phyloP scores from a whole-genome alignment of 2,329 filamentous ascomycete species.

The Phyllosticta capitalensis region DNA sequence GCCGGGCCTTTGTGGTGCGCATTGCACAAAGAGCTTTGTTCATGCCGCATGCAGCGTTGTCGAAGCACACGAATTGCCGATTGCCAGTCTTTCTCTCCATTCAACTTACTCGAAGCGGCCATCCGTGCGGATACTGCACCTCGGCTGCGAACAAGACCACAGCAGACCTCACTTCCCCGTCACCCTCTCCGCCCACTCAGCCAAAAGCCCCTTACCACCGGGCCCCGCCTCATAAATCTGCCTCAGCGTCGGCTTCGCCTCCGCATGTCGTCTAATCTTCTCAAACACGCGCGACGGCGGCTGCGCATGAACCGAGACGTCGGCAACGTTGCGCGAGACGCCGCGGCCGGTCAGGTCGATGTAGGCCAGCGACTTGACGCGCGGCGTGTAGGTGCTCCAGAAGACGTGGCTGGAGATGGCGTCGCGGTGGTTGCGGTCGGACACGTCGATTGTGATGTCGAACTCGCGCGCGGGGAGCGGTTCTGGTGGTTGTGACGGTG shows the following conservation, averaged over 20 bases:
- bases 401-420: slow-evolving; percentile 23
- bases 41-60: slow-evolving; percentile 1
- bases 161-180: no score
- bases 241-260: slow-evolving; percentile 10
- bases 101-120: background rate
- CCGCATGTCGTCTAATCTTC: slow-evolving; percentile 25
- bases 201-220: background rate
- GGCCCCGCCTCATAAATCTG: background rate
- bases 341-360: slow-evolving; percentile 20
- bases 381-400: slow-evolving; percentile 10
- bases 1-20: background rate
- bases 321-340: slow-evolving; percentile 1
- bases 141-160: no score
- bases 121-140: background rate
- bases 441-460: slow-evolving; percentile 31
- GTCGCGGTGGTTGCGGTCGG: slow-evolving; percentile 32
- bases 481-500: slow-evolving; percentile 10
- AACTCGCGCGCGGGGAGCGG: slow-evolving; percentile 27
- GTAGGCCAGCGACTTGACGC: slow-evolving; percentile 13
- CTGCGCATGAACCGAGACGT: slow-evolving; percentile 2
- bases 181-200: background rate
- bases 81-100: background rate
- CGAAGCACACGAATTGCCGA: background rate
- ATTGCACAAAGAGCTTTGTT: background rate
- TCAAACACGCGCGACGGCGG: slow-evolving; percentile 13